These are phyloP conservation scores for Thielaviopsis populi DNA, from an alignment of 2,329 filamentous ascomycete genomes.

Conservation along the genomic window DNA sequence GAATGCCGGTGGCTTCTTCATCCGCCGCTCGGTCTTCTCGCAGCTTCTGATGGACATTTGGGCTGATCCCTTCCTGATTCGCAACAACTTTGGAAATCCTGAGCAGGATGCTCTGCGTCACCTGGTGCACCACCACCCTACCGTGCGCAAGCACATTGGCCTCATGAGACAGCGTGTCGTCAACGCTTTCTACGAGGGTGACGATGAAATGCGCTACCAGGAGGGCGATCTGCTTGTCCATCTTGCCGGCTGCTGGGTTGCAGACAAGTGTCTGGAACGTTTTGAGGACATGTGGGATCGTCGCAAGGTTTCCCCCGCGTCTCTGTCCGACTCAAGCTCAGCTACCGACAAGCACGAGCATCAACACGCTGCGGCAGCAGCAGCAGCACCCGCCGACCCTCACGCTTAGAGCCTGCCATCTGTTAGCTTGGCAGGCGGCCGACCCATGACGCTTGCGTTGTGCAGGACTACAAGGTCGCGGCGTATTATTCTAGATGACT, in stretches of 20 bases:
- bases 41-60: conserved; percentile 17
- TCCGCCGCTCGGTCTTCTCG: conserved; percentile 14
- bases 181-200: conserved; percentile 16
- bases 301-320: conserved; percentile 7
- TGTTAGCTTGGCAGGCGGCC: too few relatives aligned
- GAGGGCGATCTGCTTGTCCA: conserved; percentile 16
- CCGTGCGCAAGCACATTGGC: conserved; percentile 16
- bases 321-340: neutral
- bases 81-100: conserved; percentile 13
- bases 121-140: conserved; percentile 14
- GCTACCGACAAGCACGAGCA: neutral
- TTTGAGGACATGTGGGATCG: conserved; percentile 17
- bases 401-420: neutral
- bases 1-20: conserved; percentile 16
- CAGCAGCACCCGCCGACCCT: neutral
- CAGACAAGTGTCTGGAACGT: conserved; percentile 9
- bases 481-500: too few relatives aligned
- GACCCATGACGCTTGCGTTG: too few relatives aligned
- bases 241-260: conserved; percentile 16
- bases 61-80: conserved; percentile 16
- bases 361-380: neutral
- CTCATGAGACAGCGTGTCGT: conserved; percentile 15
- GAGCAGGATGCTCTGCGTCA: conserved; percentile 17
- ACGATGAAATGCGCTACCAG: conserved; percentile 10
- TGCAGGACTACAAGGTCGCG: too few relatives aligned